Evolutionary conservation across 2,329 filamentous ascomycete genomes (phyloP), one percentile per base, ranked within the genome.

Genomic region (Phialophora expanda): DNA sequence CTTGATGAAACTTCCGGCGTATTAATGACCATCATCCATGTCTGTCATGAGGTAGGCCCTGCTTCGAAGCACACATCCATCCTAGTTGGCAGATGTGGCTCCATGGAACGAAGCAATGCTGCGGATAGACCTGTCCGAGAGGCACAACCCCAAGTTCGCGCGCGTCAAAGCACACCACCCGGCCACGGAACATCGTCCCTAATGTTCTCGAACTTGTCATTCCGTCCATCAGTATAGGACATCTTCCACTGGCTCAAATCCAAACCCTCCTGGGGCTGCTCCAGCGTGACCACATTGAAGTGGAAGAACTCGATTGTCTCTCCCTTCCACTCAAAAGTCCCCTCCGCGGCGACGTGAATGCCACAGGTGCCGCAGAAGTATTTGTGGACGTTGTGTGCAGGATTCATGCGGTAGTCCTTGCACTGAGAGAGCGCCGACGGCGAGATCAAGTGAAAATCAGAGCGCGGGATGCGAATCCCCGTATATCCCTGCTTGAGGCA

Each of bases 231-330:
- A 5, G 9, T 17, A 57, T 72, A 72, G 6, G 26, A 4, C 4
- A 68, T 63, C 61, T 68, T 69, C 32, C 64, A 66, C 24, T 64
- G 53, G 32, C 63, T 70, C 57, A 72, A 56, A 28, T 72, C 70
- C 22, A 72, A 54, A 0, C 70, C 69, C 3, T 70, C 66, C 64
- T 72, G 70, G 2, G 70, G 70, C 59, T 72, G 70, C 59, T 72
- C 70, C 24, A 72, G 50, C 9, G 69, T 69, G 34, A 64, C 22
- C 50, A 65, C 56, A 46, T 70, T 71, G 61, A 72, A 34, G 4
- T 48, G 28, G 56, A 70, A 71, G 55, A 70, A 64, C 7, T 66
- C 54, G 30, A 64, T 30, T 12, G 30, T 38, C 32, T 48, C 12
- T 17, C 69, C 67, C 12, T 64, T 55, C 28, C 38, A 62, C 55